Conservation (phyloP, 2,329 filamentous ascomycete genomes). For the Aureobasidium sp. region DNA sequence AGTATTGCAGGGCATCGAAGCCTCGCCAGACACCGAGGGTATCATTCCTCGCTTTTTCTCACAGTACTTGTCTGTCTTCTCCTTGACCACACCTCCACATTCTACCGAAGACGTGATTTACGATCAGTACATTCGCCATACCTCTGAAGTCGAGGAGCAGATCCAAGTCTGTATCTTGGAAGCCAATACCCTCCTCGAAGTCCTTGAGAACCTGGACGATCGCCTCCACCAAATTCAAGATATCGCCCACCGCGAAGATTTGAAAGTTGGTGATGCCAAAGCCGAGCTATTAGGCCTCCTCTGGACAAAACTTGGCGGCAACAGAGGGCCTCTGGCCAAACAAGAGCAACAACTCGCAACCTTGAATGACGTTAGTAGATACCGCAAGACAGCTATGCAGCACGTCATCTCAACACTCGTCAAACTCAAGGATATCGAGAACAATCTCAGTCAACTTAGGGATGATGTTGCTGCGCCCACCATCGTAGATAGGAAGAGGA, state of each 20-base stretch:
- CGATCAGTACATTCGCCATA: conserved; percentile 70
- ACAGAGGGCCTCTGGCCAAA: conserved; percentile 53
- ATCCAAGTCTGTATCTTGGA: conserved; percentile 62
- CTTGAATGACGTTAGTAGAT: conserved; percentile 57
- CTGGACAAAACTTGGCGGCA: conserved; percentile 69
- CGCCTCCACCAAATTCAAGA: conserved; percentile 63
- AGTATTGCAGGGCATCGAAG: conserved; percentile 56
- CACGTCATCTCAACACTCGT: conserved; percentile 65
- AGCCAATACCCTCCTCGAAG: conserved; percentile 59
- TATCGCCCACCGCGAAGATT: conserved; percentile 58
- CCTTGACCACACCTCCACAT: conserved; percentile 55
- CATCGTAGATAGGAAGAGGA: conserved; percentile 40
- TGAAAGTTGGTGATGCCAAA: conserved; percentile 51
- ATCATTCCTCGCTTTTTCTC: conserved; percentile 37
- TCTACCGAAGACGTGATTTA: conserved; percentile 58
- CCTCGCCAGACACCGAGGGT: conserved; percentile 35
- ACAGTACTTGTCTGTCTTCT: conserved; percentile 44
- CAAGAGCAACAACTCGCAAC: conserved; percentile 58
- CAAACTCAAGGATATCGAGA: conserved; percentile 66
- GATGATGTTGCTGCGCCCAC: conserved; percentile 64
- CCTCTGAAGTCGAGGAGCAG: conserved; percentile 60
- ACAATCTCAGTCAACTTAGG: conserved; percentile 62
- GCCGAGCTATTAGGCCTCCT: conserved; percentile 62
- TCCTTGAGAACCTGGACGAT: conserved; percentile 62
- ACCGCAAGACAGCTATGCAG: conserved; percentile 57